These are phyloP conservation scores for Helotiales sp. DNA, from an alignment of 2,329 filamentous ascomycete genomes.

Conservation along the genomic window DNA sequence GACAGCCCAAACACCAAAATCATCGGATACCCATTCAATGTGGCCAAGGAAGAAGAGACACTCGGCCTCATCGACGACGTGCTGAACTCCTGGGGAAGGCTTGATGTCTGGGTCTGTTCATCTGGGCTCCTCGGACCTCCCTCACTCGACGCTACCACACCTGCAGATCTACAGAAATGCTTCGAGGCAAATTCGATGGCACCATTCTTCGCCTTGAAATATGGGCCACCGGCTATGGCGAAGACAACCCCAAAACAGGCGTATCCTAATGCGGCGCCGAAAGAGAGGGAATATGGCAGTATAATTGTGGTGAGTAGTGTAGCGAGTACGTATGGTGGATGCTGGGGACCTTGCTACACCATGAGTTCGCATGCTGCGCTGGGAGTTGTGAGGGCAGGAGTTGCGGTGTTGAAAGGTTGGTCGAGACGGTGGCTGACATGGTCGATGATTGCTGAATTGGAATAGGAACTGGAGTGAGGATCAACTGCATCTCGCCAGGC, in stretches of 20 bases:
- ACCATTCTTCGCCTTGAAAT: constrained; percentile 69
- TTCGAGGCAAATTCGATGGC: constrained; percentile 66
- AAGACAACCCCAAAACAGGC: constrained; percentile 59
- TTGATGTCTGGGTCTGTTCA: constrained; percentile 65
- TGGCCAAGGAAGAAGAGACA: constrained; percentile 63
- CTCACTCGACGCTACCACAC: constrained; percentile 60
- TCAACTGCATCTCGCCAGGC: constrained; percentile 57
- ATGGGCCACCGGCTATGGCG: constrained; percentile 66
- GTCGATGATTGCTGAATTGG: background rate
- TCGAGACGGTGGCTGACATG: background rate
- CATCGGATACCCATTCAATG: constrained; percentile 64
- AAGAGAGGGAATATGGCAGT: constrained; percentile 63
- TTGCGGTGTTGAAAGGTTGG: constrained; percentile 57
- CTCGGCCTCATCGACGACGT: constrained; percentile 66
- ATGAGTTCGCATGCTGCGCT: constrained; percentile 65
- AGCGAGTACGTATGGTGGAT: constrained; percentile 60
- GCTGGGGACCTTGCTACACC: constrained; percentile 65
- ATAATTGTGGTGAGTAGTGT: constrained; percentile 66
- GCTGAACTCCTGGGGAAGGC: constrained; percentile 61
- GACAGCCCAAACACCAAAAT: constrained; percentile 61
- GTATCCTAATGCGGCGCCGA: constrained; percentile 66
- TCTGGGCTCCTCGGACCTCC: constrained; percentile 62
- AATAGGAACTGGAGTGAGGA: constrained; percentile 57
- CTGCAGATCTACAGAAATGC: constrained; percentile 58
- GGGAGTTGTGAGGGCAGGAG: constrained; percentile 63